Percentiles rank a stretch among this genome's conserved stretches.
phyloP scores from a whole-genome alignment of 208 protist genomes.

The Chromosphaera perkinsii region DNA sequence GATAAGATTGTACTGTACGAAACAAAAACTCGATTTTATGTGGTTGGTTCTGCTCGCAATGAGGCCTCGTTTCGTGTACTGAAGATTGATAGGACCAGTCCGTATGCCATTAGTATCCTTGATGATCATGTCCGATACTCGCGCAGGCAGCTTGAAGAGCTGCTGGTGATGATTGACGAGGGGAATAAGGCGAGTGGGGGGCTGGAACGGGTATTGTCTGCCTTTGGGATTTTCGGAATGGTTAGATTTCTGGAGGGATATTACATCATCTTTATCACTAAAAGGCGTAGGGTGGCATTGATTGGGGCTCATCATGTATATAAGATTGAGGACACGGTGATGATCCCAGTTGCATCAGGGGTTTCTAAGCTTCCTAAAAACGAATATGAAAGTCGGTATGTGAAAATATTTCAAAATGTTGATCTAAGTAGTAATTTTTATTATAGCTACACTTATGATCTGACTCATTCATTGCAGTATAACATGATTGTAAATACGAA shows the following conservation, averaged over 20 bases:
- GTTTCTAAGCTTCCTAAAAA: conserved; percentile 14
- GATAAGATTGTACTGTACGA: too few relatives aligned
- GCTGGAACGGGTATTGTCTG: too few relatives aligned
- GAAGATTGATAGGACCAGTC: too few relatives aligned
- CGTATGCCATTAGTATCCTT: too few relatives aligned
- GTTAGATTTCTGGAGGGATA: conserved; percentile 81
- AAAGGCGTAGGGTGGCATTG: conserved; percentile 64
- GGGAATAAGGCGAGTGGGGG: too few relatives aligned
- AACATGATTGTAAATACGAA: conserved; percentile 66
- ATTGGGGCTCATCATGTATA: conserved; percentile 80
- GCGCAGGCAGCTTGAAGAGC: too few relatives aligned
- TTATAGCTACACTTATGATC: conserved; percentile 88
- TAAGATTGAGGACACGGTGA: conserved; percentile 66
- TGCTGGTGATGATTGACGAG: too few relatives aligned
- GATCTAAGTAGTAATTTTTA: conserved; percentile 77
- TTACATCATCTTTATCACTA: conserved; percentile 78
- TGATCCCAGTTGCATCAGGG: conserved; percentile 23
- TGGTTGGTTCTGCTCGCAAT: too few relatives aligned
- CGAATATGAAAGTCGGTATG: conserved; percentile 4
- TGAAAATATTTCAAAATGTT: conserved; percentile 23
- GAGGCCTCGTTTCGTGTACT: too few relatives aligned
- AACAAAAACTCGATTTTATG: too few relatives aligned
- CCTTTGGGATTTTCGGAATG: conserved; percentile 66
- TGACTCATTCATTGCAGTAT: conserved; percentile 83
- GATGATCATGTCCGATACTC: too few relatives aligned